These are phyloP conservation scores for Arctium minus DNA, from an alignment of 129 eudicot genomes.

Conservation along the genomic window DNA sequence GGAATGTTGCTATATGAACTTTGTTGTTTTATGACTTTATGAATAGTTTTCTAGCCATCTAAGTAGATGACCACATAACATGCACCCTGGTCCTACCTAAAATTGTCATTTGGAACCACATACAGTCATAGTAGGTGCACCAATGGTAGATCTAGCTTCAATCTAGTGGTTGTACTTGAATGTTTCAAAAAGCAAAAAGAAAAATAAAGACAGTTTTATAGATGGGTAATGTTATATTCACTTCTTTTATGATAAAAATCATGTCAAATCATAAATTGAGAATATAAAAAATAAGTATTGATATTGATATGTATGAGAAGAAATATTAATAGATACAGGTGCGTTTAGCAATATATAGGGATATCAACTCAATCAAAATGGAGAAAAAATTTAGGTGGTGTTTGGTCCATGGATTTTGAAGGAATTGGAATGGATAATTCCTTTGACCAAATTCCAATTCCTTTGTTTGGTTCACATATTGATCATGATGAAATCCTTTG, in stretches of 20 bases:
- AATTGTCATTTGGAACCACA: constrained; percentile 16
- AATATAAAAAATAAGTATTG: too few relatives aligned
- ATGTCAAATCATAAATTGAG: too few relatives aligned
- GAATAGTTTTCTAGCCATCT: neutral
- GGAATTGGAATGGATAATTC: too few relatives aligned
- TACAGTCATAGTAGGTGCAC: neutral
- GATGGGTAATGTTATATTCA: too few relatives aligned
- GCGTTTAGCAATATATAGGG: too few relatives aligned
- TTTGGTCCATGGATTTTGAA: too few relatives aligned
- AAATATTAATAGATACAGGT: too few relatives aligned
- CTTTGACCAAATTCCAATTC: too few relatives aligned
- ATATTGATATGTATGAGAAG: too few relatives aligned
- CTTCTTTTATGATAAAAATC: too few relatives aligned
- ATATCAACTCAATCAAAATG: neutral
- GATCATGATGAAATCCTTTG: too few relatives aligned
- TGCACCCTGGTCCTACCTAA: constrained; percentile 31
- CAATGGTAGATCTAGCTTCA: neutral
- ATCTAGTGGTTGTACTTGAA: constrained; percentile 9
- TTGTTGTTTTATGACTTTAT: constrained; percentile 12
- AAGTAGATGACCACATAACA: constrained; percentile 29
- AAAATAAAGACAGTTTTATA: neutral
- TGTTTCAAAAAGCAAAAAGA: neutral
- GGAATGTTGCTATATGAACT: neutral
- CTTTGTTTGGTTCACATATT: too few relatives aligned
- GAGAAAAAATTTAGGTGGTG: neutral